These are phyloP conservation scores for Pythium utonaiense DNA, from an alignment of 352 stramenopile species.

Conservation along the genomic window DNA sequence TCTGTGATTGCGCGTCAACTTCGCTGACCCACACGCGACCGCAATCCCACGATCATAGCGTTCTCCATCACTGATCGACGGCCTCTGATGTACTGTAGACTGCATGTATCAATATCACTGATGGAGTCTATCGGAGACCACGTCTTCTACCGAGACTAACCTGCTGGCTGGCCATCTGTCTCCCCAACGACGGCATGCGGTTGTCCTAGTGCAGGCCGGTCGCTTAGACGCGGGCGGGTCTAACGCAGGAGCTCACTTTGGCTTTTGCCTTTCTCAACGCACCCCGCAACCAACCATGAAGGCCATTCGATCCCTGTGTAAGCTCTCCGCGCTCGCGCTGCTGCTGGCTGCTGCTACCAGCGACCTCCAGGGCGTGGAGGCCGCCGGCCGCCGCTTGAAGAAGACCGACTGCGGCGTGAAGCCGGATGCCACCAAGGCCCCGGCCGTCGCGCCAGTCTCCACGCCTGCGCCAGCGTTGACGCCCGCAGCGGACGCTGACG, in stretches of 20 bases:
- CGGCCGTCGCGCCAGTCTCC: constrained; percentile 23
- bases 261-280: neutral
- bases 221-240: no score
- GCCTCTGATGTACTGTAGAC: no score
- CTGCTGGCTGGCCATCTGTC: no score
- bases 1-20: no score
- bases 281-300: constrained; percentile 12
- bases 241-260: neutral
- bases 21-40: no score
- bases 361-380: neutral
- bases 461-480: constrained; percentile 14
- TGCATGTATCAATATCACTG: no score
- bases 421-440: constrained; percentile 7
- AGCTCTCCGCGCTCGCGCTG: constrained; percentile 16
- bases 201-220: no score
- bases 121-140: no score
- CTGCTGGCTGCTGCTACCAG: constrained; percentile 4
- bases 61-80: no score
- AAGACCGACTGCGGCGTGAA: constrained; percentile 9
- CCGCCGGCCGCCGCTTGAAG: constrained; percentile 4
- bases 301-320: constrained; percentile 10
- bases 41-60: no score
- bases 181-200: no score
- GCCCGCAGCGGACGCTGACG: constrained; percentile 7
- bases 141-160: no score